Evolutionary conservation across 495 filamentous ascomycete genomes (phyloP).

Genomic region (Penicillium riverlandense): DNA sequence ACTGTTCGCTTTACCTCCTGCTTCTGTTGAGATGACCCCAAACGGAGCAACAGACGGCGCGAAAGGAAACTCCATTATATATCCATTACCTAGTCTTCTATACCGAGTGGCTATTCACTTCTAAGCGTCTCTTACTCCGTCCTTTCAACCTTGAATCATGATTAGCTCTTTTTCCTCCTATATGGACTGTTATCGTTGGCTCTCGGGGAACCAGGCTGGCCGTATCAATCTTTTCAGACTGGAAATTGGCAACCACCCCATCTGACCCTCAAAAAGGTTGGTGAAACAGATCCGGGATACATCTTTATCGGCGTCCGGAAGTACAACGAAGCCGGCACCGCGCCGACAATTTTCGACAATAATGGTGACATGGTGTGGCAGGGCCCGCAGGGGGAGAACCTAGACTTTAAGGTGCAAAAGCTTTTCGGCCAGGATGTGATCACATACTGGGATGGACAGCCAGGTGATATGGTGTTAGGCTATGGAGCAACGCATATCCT

Average conservation of each 20-base stretch:
- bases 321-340: conserved; percentile 5
- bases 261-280: conserved; percentile 7
- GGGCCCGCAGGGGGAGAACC: conserved; percentile 6
- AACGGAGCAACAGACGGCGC: no score
- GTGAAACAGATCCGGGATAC: conserved; percentile 4
- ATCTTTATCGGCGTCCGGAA: conserved; percentile 11
- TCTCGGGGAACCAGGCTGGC: conserved; percentile 1
- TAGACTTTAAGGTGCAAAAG: conserved; percentile 12
- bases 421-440: conserved; percentile 17
- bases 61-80: no score
- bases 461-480: conserved; percentile 8
- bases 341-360: conserved; percentile 11
- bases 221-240: conserved; percentile 5
- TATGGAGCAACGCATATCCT: conserved; percentile 29
- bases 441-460: conserved; percentile 14
- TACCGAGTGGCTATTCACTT: no score
- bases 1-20: no score
- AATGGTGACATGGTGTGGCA: conserved; percentile 17
- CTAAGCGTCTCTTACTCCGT: no score
- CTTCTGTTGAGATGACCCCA: no score
- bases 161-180: no score
- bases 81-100: no score
- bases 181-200: no score
- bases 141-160: no score
- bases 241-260: conserved; percentile 11